Percentiles rank a stretch among this genome's conserved stretches.
These are phyloP conservation scores for Candida oleophila DNA, from an alignment of 805 yeast genomes.

Conservation along the genomic window DNA sequence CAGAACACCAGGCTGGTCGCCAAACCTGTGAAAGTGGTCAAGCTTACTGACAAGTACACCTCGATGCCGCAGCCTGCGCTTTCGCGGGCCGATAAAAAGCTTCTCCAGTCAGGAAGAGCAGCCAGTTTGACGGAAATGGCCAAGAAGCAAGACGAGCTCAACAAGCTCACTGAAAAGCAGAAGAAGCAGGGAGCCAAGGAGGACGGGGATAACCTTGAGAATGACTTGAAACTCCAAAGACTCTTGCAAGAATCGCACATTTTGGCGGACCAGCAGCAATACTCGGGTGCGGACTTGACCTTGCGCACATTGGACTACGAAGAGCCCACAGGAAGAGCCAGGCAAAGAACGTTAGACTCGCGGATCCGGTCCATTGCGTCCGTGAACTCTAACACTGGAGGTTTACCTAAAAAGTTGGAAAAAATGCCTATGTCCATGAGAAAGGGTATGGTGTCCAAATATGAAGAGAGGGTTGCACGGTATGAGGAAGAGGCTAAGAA, in stretches of 20 bases:
- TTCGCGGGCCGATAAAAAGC: conserved; percentile 49
- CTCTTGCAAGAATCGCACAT: conserved; percentile 73
- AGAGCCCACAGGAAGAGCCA: conserved; percentile 65
- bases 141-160: conserved; percentile 20
- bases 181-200: conserved; percentile 36
- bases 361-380: conserved; percentile 49
- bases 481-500: conserved; percentile 79
- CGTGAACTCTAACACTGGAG: conserved; percentile 44
- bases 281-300: conserved; percentile 69
- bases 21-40: conserved; percentile 37
- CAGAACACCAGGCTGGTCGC: conserved; percentile 7
- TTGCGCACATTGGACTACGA: conserved; percentile 60
- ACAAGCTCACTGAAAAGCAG: conserved; percentile 33
- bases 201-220: conserved; percentile 54
- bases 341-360: conserved; percentile 61
- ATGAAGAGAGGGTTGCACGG: conserved; percentile 49
- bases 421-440: conserved; percentile 88
- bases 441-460: conserved; percentile 72
- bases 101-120: conserved; percentile 61
- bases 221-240: conserved; percentile 72
- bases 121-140: conserved; percentile 41
- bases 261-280: conserved; percentile 36
- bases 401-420: conserved; percentile 49
- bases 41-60: conserved; percentile 37
- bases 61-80: conserved; percentile 21